Evolutionary conservation across 768 basidiomycete species (phyloP), one percentile per base, ranked within the genome.

Genomic region (Boletus rex-veris): DNA sequence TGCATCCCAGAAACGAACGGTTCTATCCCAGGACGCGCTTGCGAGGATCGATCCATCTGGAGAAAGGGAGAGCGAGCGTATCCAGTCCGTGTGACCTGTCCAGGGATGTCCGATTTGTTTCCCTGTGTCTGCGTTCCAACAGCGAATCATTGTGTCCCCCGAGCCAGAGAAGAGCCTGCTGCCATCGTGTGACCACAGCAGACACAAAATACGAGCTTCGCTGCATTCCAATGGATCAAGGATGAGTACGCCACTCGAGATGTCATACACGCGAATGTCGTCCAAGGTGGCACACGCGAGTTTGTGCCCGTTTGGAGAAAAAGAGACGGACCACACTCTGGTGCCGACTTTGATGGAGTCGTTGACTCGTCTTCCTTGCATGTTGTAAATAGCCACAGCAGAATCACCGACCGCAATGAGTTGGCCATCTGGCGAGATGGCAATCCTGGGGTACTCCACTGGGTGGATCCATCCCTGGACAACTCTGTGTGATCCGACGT

Each of bases 1-100:
- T 10, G 44, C 2, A 7, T 54, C 14, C 60, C 59, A 61, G 37
- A 61, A 45, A 16, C 60, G 43, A 30, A 61, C 9, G 0, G 52
- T 41, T 3, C 15, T 0, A 46, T 61, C 59, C 4, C 0, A 2
- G 2, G 60, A 60, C 3, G 40, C 47, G 14, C 59, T 61, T 2
- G 60, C 60, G 14, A 61, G 40, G 21, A 40, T 52, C 0, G 21
- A 24, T 7, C 55, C 60, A 11, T 52, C 44, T 0, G 48, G 30
- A 1, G 54, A 56, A 21, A 53, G 54, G n/a, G 36, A 26, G 11
- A 37, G 46, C 11, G 46, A 48, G 15, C 0, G 1, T 37, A 48
- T 28, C 2, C 6, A 15, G 3, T 11, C 1, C 11, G 11, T 18
- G 16, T 37, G 46, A 12, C 24, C 36, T n/a, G 5, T 37, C 35